Conservation (phyloP, 2,329 filamentous ascomycete genomes). For the Talaromyces sp. region DNA sequence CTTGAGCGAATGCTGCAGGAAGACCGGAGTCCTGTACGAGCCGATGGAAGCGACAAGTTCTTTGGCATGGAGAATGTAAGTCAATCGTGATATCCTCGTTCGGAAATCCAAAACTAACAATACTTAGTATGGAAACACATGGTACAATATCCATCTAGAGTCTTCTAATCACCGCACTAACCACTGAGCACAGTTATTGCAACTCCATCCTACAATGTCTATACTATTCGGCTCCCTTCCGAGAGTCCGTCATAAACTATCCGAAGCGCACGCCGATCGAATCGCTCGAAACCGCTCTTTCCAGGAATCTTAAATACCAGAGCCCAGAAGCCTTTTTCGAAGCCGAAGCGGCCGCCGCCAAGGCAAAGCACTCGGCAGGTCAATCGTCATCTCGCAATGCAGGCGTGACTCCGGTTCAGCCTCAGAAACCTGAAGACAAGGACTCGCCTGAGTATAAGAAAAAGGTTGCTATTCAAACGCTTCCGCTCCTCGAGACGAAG, state of each 20-base stretch:
- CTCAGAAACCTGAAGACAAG: conserved; percentile 79
- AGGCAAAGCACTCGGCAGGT: conserved; percentile 41
- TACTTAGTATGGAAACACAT: conserved; percentile 89
- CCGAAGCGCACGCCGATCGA: conserved; percentile 69
- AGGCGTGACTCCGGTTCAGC: conserved; percentile 54
- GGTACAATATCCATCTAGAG: conserved; percentile 56
- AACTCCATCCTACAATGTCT: conserved; percentile 98
- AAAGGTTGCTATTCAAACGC: conserved; percentile 84
- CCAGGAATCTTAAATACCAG: conserved; percentile 53
- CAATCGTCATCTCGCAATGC: conserved; percentile 41
- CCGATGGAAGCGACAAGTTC: conserved; percentile 94
- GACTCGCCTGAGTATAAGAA: conserved; percentile 98
- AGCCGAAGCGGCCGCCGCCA: conserved; percentile 49
- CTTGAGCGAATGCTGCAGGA: conserved; percentile 75
- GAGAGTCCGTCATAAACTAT: conserved; percentile 90
- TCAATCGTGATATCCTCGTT: conserved; percentile 19
- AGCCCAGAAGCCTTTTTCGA: conserved; percentile 56
- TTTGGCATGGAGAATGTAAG: conserved; percentile 97
- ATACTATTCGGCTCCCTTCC: conserved; percentile 91
- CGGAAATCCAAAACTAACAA: conserved; percentile 23
- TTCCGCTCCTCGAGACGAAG: conserved; percentile 81
- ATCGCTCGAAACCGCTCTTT: conserved; percentile 58
- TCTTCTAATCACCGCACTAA: neutral
- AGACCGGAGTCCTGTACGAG: conserved; percentile 73
- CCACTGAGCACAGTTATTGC: conserved; percentile 67